phyloP scores from a whole-genome alignment of 495 filamentous ascomycete species.

The Cetradonia linearis region DNA sequence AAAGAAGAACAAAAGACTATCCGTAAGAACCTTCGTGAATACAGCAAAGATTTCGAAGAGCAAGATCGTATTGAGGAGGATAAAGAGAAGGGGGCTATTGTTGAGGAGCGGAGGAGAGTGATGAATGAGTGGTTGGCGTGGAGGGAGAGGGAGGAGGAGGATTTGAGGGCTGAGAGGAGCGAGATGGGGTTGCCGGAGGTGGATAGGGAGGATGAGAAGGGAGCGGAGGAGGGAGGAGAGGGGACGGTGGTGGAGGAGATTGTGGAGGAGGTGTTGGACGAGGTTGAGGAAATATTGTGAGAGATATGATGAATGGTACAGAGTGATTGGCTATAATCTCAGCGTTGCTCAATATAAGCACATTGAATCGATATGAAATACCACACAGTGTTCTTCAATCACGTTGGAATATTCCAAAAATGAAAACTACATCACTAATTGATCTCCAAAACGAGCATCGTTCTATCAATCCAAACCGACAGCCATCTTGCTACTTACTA shows the following conservation, averaged over 20 bases:
- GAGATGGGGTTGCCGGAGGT: constrained; percentile 56
- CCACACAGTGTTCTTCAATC: too few relatives aligned
- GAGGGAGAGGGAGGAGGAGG: constrained; percentile 62
- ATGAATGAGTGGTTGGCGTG: constrained; percentile 87
- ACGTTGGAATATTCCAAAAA: too few relatives aligned
- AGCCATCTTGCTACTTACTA: too few relatives aligned
- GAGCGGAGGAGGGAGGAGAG: constrained; percentile 56
- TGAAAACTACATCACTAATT: too few relatives aligned
- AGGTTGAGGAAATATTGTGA: constrained; percentile 66
- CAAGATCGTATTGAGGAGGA: constrained; percentile 86
- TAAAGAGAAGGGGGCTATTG: constrained; percentile 83
- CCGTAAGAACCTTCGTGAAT: constrained; percentile 96
- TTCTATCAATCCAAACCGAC: too few relatives aligned
- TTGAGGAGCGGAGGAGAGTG: constrained; percentile 72
- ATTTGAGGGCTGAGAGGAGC: constrained; percentile 61
- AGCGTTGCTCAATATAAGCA: too few relatives aligned
- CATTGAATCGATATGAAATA: too few relatives aligned
- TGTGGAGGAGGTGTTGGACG: constrained; percentile 89
- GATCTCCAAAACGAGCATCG: too few relatives aligned
- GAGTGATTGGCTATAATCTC: not conserved
- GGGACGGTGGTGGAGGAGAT: constrained; percentile 75
- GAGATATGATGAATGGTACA: not conserved
- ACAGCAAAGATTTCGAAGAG: constrained; percentile 87
- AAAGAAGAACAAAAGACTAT: constrained; percentile 95
- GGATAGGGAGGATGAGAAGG: constrained; percentile 44